These are phyloP conservation scores for Daedaleopsis nitida DNA, from an alignment of 768 basidiomycete genomes.

Conservation along the genomic window DNA sequence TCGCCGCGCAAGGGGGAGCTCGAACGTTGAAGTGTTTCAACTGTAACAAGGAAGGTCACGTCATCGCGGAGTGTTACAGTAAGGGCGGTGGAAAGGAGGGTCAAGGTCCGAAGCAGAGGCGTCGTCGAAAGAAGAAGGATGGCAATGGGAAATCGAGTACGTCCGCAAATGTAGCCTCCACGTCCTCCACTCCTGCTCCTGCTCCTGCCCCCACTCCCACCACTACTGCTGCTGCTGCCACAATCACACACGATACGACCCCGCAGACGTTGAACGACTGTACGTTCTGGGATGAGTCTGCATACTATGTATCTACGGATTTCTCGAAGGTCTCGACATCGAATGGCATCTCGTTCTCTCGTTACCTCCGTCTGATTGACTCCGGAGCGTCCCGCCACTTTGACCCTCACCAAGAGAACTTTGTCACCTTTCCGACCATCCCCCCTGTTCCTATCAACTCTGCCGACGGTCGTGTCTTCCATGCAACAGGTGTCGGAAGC, in stretches of 20 bases:
- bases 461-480: constrained; percentile 21
- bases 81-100: constrained; percentile 14
- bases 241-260: neutral
- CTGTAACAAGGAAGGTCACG: constrained; percentile 22
- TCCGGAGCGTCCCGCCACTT: constrained; percentile 22
- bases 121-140: constrained; percentile 1
- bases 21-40: constrained; percentile 19
- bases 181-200: neutral
- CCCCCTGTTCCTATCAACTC: constrained; percentile 12
- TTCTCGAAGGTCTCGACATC: constrained; percentile 4
- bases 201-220: neutral
- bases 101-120: constrained; percentile 9
- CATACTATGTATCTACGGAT: constrained; percentile 5
- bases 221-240: neutral
- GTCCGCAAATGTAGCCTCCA: neutral
- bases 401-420: constrained; percentile 13
- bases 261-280: neutral
- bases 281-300: neutral
- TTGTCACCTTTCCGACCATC: constrained; percentile 15
- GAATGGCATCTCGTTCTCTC: neutral
- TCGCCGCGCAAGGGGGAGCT: neutral
- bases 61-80: constrained; percentile 20
- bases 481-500: constrained; percentile 22
- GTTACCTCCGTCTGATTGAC: constrained; percentile 14
- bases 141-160: neutral